These are phyloP conservation scores for Colletotrichum sp. DNA, from an alignment of 2,329 filamentous ascomycete species.

Conservation along the genomic window DNA sequence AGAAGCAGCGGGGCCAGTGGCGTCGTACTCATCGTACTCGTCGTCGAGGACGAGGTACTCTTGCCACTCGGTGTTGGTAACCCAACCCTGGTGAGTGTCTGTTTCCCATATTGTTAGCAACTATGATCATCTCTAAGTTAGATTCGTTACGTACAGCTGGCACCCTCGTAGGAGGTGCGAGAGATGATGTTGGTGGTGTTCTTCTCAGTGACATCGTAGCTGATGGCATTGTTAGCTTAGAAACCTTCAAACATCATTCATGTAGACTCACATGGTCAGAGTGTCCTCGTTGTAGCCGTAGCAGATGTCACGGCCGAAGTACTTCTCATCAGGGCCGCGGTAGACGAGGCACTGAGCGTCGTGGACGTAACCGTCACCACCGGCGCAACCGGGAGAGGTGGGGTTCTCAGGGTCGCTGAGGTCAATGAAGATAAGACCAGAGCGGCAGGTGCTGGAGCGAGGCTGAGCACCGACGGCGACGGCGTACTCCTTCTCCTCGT, in stretches of 20 bases:
- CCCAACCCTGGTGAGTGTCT: conserved; percentile 61
- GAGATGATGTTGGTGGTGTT: conserved; percentile 50
- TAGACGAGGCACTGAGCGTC: conserved; percentile 57
- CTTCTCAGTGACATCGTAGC: conserved; percentile 57
- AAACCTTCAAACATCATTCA: background rate
- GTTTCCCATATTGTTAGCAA: conserved; percentile 8
- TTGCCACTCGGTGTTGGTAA: conserved; percentile 46
- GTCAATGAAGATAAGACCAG: conserved; percentile 59
- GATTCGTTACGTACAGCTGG: conserved; percentile 22
- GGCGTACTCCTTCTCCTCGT: conserved; percentile 48
- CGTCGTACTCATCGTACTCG: conserved; percentile 52
- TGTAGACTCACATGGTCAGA: conserved; percentile 41
- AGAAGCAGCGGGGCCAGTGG: conserved; percentile 34
- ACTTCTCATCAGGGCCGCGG: conserved; percentile 50
- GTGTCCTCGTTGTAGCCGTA: conserved; percentile 58
- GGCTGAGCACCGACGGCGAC: conserved; percentile 46
- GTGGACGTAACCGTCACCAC: conserved; percentile 54
- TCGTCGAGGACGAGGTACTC: conserved; percentile 40
- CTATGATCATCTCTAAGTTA: background rate
- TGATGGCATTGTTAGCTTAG: conserved; percentile 18
- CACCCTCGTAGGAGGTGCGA: conserved; percentile 56
- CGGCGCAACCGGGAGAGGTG: conserved; percentile 48
- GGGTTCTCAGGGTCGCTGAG: conserved; percentile 55
- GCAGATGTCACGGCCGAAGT: conserved; percentile 52
- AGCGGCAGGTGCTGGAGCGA: conserved; percentile 42